Evolutionary conservation across 2,329 filamentous ascomycete species (phyloP).

Genomic region (Periglandula ipomoeae): DNA sequence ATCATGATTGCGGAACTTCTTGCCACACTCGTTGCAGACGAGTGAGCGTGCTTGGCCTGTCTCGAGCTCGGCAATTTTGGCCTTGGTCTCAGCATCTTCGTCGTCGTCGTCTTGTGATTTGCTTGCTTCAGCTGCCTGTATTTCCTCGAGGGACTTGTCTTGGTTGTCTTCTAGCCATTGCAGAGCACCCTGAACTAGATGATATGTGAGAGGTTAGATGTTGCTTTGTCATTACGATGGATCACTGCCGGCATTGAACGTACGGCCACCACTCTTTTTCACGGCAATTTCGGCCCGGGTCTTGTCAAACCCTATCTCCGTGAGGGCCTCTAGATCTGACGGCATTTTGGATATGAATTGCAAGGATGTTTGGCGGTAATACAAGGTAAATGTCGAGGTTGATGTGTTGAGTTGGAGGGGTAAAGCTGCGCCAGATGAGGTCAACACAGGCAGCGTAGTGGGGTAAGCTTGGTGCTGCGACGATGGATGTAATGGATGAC

Average conservation of each 20-base stretch:
- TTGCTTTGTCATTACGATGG: not conserved
- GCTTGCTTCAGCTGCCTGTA: slow-evolving; percentile 41
- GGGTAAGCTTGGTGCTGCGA: no score
- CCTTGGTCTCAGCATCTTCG: slow-evolving; percentile 37
- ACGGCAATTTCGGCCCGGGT: slow-evolving; percentile 75
- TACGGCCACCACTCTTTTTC: slow-evolving; percentile 72
- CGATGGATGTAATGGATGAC: not conserved
- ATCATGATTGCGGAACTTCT: slow-evolving; percentile 73
- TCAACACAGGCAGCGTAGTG: no score
- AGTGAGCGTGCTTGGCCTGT: slow-evolving; percentile 67
- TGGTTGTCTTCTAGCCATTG: slow-evolving; percentile 93
- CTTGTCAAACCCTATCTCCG: slow-evolving; percentile 75
- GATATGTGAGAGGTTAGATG: slow-evolving; percentile 6
- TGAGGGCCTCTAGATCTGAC: slow-evolving; percentile 50
- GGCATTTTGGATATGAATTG: slow-evolving; percentile 37
- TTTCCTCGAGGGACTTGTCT: slow-evolving; percentile 76
- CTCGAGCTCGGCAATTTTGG: slow-evolving; percentile 56
- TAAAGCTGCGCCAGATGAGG: not conserved
- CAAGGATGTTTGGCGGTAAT: not conserved
- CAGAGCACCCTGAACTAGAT: slow-evolving; percentile 83
- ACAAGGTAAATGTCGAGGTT: not conserved
- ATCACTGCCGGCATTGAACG: slow-evolving; percentile 24
- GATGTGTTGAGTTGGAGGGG: slow-evolving; percentile 3
- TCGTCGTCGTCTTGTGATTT: slow-evolving; percentile 40
- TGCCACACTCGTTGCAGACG: slow-evolving; percentile 90